phyloP scores from a whole-genome alignment of 1,284 basidiomycete species.

The Cutaneotrichosporon sp. region DNA sequence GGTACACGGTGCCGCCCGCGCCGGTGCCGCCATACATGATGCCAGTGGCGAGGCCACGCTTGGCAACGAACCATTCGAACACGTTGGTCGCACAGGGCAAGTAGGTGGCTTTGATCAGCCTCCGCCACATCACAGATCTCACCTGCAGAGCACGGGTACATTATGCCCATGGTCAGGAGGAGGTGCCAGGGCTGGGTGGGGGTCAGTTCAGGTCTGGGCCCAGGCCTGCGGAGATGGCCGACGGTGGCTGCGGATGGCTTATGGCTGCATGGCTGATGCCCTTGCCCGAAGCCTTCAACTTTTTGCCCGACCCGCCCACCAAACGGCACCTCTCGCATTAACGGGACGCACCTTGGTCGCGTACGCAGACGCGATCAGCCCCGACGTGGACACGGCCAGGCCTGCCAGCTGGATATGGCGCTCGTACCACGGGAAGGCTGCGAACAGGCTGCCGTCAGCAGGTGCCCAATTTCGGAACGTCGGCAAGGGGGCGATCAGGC shows the following conservation, averaged over 20 bases:
- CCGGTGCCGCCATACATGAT: slow-evolving; percentile 52
- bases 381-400: slow-evolving; percentile 13
- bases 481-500: not conserved
- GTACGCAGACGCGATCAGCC: slow-evolving; percentile 15
- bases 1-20: slow-evolving; percentile 47
- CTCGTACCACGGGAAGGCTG: slow-evolving; percentile 23
- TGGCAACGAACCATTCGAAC: slow-evolving; percentile 50
- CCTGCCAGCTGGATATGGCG: slow-evolving; percentile 19
- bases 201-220: slow-evolving; percentile 24
- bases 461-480: no score
- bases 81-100: slow-evolving; percentile 49
- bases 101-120: slow-evolving; percentile 26
- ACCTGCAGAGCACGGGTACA: slow-evolving; percentile 43
- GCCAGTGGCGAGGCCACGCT: slow-evolving; percentile 48
- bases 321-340: no score
- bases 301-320: not conserved
- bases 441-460: slow-evolving; percentile 23
- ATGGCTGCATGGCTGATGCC: no score
- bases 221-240: not conserved
- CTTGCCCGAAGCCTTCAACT: not conserved
- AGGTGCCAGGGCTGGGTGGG: slow-evolving; percentile 51
- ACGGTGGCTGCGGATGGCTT: not conserved
- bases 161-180: slow-evolving; percentile 44
- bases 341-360: slow-evolving; percentile 33
- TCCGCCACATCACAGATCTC: slow-evolving; percentile 22